These are phyloP conservation scores for Dryas drummondii DNA, from an alignment of 306 rosid species.

Conservation along the genomic window DNA sequence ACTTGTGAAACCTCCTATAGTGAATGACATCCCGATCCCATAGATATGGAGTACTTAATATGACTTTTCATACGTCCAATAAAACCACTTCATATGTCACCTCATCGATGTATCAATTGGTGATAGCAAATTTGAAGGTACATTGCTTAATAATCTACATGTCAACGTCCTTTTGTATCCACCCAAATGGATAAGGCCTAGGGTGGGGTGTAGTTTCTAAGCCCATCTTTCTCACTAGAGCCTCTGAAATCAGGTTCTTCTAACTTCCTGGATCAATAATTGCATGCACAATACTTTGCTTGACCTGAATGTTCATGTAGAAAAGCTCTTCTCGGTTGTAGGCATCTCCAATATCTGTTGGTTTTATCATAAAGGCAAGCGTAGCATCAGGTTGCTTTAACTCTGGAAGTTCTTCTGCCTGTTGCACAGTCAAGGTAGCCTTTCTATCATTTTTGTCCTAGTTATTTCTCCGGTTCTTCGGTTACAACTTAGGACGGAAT, in stretches of 20 bases:
- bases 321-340: no score
- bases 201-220: neutral
- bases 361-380: no score
- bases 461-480: neutral
- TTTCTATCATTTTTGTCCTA: neutral
- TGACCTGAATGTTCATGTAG: no score
- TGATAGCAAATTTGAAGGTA: neutral
- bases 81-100: neutral
- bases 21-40: no score
- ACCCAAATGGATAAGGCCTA: neutral
- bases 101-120: neutral
- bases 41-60: no score
- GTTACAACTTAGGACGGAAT: neutral
- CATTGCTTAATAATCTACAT: neutral
- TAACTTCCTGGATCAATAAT: no score
- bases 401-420: no score
- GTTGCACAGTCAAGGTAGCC: no score
- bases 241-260: slow-evolving; percentile 3
- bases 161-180: neutral
- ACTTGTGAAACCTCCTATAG: no score
- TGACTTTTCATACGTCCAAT: neutral
- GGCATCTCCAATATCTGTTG: no score
- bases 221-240: neutral
- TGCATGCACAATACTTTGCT: no score
- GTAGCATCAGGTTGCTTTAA: no score